These are phyloP conservation scores for Sisymbrium altissimum DNA, from an alignment of 345 rosid genomes.

Conservation along the genomic window DNA sequence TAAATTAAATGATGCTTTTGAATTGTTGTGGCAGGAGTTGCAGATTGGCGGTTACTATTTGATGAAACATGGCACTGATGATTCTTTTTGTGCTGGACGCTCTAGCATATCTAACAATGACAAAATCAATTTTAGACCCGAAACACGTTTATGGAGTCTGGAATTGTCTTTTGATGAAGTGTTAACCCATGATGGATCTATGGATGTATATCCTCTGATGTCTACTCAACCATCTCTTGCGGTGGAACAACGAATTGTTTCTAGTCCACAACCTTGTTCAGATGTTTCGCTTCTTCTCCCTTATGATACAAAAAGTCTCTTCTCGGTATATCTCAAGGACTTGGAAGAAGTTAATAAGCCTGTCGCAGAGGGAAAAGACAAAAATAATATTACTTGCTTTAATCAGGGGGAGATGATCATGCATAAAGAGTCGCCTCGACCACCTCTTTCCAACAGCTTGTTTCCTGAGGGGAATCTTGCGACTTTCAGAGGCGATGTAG, in stretches of 20 bases:
- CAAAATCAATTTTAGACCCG: conserved; percentile 44
- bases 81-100: conserved; percentile 45
- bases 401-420: conserved; percentile 8
- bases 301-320: conserved; percentile 34
- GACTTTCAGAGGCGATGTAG: conserved; percentile 55
- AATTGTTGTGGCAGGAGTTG: conserved; percentile 50
- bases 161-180: conserved; percentile 46
- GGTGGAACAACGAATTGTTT: conserved; percentile 20
- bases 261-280: conserved; percentile 28
- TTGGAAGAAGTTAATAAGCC: conserved; percentile 33
- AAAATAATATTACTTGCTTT: conserved; percentile 27
- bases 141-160: conserved; percentile 50
- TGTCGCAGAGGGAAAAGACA: conserved; percentile 25
- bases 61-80: conserved; percentile 49
- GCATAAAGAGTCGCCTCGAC: conserved; percentile 23
- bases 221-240: conserved; percentile 28
- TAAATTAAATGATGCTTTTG: background rate
- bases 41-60: conserved; percentile 73
- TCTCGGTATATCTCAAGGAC: conserved; percentile 41
- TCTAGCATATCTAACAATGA: conserved; percentile 27
- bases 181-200: conserved; percentile 25
- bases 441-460: conserved; percentile 37
- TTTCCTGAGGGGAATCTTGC: conserved; percentile 59
- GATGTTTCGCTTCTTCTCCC: conserved; percentile 58
- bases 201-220: conserved; percentile 26